Conservation (phyloP, 2,329 filamentous ascomycete genomes). For the Claviceps sp. region DNA sequence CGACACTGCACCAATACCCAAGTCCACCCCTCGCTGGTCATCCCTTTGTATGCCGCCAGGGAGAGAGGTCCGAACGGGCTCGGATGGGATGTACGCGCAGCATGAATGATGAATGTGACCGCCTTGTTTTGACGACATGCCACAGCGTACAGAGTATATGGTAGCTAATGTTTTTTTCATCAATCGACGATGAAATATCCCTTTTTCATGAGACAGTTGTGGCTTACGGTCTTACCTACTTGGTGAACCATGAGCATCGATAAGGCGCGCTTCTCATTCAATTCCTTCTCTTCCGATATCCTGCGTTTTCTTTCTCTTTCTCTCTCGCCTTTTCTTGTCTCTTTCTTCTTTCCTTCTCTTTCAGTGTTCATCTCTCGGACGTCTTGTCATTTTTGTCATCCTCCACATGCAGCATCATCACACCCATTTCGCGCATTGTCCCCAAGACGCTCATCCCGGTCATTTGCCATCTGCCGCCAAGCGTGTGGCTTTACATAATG, state of each 20-base stretch:
- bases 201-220: neutral
- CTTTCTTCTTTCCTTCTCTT: neutral
- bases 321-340: neutral
- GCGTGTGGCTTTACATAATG: too few relatives aligned
- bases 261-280: too few relatives aligned
- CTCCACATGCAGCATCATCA: neutral
- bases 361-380: neutral
- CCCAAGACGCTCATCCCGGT: neutral
- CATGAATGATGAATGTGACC: neutral
- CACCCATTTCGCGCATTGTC: neutral
- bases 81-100: neutral
- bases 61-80: neutral
- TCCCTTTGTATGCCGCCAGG: neutral
- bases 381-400: neutral
- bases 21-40: conserved; percentile 1
- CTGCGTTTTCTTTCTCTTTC: neutral
- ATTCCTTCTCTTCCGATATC: neutral
- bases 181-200: neutral
- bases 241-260: too few relatives aligned
- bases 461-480: neutral
- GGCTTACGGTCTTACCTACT: too few relatives aligned
- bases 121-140: neutral
- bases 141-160: too few relatives aligned
- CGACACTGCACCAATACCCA: conserved; percentile 5
- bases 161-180: neutral